These are phyloP conservation scores for Alternaria brassicicola DNA, from an alignment of 2,329 filamentous ascomycete genomes.

Conservation along the genomic window DNA sequence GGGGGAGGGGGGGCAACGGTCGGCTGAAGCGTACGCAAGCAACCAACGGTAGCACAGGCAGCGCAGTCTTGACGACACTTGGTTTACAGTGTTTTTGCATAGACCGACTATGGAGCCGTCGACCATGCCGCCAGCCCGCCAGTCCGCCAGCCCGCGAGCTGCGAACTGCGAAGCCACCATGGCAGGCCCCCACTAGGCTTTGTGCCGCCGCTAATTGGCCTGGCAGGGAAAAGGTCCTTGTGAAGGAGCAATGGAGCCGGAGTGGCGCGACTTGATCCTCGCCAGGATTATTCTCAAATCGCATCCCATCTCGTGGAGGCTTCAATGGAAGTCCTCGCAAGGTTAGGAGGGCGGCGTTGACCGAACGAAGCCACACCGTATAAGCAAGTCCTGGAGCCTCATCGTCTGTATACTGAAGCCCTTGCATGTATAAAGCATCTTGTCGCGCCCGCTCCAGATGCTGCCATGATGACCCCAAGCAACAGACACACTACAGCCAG, in stretches of 20 bases:
- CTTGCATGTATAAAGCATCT: slow-evolving; percentile 36
- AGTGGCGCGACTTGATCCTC: slow-evolving; percentile 42
- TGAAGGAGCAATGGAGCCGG: slow-evolving; percentile 30
- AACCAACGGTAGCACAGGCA: slow-evolving; percentile 16
- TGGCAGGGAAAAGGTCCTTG: slow-evolving; percentile 15
- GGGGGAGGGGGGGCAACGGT: slow-evolving; percentile 25
- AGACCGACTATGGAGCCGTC: slow-evolving; percentile 15
- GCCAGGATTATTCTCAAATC: slow-evolving; percentile 38
- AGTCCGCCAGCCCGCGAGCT: too few relatives aligned
- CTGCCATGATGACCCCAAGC: slow-evolving; percentile 23
- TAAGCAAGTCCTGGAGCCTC: slow-evolving; percentile 22
- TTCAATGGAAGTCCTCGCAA: slow-evolving; percentile 36
- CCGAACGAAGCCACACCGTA: slow-evolving; percentile 42
- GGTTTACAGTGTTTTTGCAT: slow-evolving; percentile 14
- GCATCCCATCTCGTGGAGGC: slow-evolving; percentile 21
- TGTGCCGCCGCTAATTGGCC: slow-evolving; percentile 27
- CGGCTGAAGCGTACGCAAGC: slow-evolving; percentile 26
- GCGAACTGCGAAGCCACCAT: slow-evolving; percentile 31
- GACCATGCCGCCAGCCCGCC: slow-evolving; percentile 9
- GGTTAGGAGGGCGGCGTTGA: slow-evolving; percentile 35
- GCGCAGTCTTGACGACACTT: slow-evolving; percentile 12
- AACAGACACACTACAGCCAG: slow-evolving; percentile 21
- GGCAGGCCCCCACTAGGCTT: slow-evolving; percentile 17
- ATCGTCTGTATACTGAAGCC: slow-evolving; percentile 2
- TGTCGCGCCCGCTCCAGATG: slow-evolving; percentile 20